Evolutionary conservation across 2,329 filamentous ascomycete genomes (phyloP), one percentile per base, ranked within the genome.

Genomic region (Sarocladium oryzae): DNA sequence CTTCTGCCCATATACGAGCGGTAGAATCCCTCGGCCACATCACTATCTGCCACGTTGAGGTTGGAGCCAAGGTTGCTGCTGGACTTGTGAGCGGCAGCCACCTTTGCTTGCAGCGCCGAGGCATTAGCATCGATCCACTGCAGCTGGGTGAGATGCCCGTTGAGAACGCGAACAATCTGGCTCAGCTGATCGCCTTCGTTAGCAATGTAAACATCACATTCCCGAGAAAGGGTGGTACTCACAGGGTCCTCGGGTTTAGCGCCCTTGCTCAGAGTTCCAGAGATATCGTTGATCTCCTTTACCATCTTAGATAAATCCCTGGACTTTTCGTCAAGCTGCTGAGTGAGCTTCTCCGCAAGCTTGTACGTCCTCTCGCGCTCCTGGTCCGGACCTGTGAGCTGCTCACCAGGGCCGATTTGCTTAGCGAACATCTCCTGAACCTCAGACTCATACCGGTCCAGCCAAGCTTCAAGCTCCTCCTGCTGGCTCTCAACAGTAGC

Each of bases 341-440:
- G 89, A 10, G 89, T 89, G 57, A 96, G 78, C 68, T 89, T 93
- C 76, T 99, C 93, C 2, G 93, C 93, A 50, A 95, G 75, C 77
- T 96, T 95, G 74, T 97, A 96, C 57, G 92, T 97, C 66, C 87
- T 81, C 76, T 99, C 93, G 45, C 93, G 84, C 73, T 99, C 93
- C 69, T 95, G 89, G 64, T 99, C 95, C 3, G 92, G 90, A 7
- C 92, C 93, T 53, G 88, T 82, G 32, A 95, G 75, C 51, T 85
- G 81, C 61, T 92, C 88, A 48, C 82, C 80, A 37, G 79, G 79
- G n/a, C 86, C 86, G 56, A 89, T 78, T 66, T 91, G 85, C 63
- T 88, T 85, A 52, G 80, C 77, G 65, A 95, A 88, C 76, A 99
- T 84, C 53, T 90, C 84, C 61, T 97, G 89, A 20, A 97, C 88